Evolutionary conservation across 768 basidiomycete species (phyloP).

Genomic region (Mrakia frigida): DNA sequence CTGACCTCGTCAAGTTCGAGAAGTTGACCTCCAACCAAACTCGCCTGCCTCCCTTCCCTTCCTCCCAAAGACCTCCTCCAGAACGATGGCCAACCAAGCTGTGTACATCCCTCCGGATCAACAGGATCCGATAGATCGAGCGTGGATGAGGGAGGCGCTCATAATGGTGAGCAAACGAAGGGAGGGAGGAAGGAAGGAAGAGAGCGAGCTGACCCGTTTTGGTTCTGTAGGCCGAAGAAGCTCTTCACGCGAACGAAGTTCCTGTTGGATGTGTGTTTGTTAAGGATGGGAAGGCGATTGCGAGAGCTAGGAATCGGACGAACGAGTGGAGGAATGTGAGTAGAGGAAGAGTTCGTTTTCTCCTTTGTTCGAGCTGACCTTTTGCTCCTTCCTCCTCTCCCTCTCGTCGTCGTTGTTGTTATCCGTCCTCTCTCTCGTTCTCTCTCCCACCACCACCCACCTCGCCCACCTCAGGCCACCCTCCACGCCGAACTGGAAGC

Average conservation of each 20-base stretch:
- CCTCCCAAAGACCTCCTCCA: neutral
- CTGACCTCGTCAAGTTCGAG: neutral
- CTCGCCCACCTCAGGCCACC: slow-evolving; percentile 62
- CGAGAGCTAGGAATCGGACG: slow-evolving; percentile 83
- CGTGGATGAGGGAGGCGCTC: slow-evolving; percentile 81
- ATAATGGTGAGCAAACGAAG: slow-evolving; percentile 56
- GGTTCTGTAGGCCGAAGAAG: slow-evolving; percentile 54
- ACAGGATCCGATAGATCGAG: slow-evolving; percentile 45
- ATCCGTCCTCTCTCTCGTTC: neutral
- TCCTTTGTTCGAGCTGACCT: neutral
- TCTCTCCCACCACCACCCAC: neutral
- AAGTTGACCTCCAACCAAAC: neutral
- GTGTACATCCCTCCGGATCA: slow-evolving; percentile 44
- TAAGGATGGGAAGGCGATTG: slow-evolving; percentile 67
- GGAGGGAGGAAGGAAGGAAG: neutral
- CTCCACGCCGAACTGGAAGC: slow-evolving; percentile 97
- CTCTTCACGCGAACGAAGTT: slow-evolving; percentile 75
- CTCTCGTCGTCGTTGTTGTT: neutral
- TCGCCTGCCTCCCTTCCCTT: neutral
- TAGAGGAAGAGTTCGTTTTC: neutral
- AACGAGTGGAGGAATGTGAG: slow-evolving; percentile 87
- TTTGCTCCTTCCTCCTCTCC: neutral
- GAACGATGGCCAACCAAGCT: slow-evolving; percentile 31
- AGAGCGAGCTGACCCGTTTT: slow-evolving; percentile 4
- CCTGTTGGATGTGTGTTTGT: slow-evolving; percentile 97